These are phyloP conservation scores for Colletotrichum gloeosporioides DNA, from an alignment of 2,329 filamentous ascomycete genomes.

Conservation along the genomic window DNA sequence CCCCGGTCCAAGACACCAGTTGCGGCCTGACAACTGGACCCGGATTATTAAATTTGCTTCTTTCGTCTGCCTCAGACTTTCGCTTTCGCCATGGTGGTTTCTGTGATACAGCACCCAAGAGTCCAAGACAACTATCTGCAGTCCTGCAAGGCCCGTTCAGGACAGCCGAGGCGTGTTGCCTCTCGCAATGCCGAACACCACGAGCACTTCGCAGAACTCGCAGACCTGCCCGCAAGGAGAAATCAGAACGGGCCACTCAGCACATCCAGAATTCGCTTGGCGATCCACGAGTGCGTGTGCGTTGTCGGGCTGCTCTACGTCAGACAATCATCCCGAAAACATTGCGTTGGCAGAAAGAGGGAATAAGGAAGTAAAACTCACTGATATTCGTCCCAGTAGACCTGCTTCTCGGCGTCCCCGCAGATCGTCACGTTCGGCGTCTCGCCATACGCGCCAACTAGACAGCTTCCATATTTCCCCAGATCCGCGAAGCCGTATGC, in stretches of 20 bases:
- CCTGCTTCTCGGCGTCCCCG: neutral
- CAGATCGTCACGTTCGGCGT: slow-evolving; percentile 13
- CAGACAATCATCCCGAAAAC: neutral
- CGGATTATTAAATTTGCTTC: neutral
- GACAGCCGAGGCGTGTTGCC: neutral
- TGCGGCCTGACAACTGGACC: neutral
- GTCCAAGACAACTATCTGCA: neutral
- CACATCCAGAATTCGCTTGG: neutral
- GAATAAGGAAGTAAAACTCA: neutral
- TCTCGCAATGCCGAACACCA: neutral
- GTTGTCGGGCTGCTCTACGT: slow-evolving; percentile 8
- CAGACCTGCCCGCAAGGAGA: neutral
- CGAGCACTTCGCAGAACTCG: neutral
- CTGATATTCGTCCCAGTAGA: slow-evolving; percentile 20
- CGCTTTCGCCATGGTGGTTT: neutral
- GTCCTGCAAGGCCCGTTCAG: neutral
- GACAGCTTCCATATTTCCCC: slow-evolving; percentile 12
- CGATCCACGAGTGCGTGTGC: slow-evolving; percentile 15
- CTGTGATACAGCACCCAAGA: neutral
- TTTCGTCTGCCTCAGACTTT: neutral
- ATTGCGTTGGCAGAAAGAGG: neutral
- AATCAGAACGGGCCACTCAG: slow-evolving; percentile 1
- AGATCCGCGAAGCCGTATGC: neutral
- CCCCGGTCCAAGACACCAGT: neutral
- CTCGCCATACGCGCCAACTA: slow-evolving; percentile 7